Conservation (phyloP, 1,139 yeast species). For the Blastobotrys aristatus region DNA sequence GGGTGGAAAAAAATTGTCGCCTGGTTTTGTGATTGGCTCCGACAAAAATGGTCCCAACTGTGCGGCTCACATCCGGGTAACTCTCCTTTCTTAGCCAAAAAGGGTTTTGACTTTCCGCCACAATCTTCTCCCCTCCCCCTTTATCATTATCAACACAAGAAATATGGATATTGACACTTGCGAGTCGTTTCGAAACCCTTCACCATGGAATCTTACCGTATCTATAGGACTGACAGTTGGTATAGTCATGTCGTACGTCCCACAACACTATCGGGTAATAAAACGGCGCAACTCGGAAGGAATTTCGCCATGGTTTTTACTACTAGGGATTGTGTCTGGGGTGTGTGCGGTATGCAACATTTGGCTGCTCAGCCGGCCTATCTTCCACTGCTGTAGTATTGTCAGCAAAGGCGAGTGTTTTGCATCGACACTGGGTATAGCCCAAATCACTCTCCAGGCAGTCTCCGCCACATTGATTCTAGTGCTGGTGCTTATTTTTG, state of each 20-base stretch:
- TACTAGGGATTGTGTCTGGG: slow-evolving; percentile 71
- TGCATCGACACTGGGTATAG: slow-evolving; percentile 61
- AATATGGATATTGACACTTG: slow-evolving; percentile 10
- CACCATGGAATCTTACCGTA: slow-evolving; percentile 41
- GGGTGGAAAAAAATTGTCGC: slow-evolving; percentile 2
- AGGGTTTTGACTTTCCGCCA: no score
- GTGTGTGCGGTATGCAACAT: slow-evolving; percentile 66
- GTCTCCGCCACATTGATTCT: slow-evolving; percentile 55
- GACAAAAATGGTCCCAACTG: slow-evolving; percentile 1
- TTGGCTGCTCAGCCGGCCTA: slow-evolving; percentile 46
- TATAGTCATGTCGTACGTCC: slow-evolving; percentile 67
- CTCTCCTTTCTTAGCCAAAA: no score
- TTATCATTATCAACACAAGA: no score
- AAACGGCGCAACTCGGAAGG: slow-evolving; percentile 69
- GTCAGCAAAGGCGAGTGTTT: slow-evolving; percentile 51
- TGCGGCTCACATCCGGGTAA: not conserved
- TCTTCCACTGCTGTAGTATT: slow-evolving; percentile 36
- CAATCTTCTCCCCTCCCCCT: no score
- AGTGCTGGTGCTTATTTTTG: slow-evolving; percentile 21
- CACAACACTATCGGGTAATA: slow-evolving; percentile 65
- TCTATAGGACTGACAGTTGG: slow-evolving; percentile 58
- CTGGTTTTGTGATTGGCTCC: not conserved
- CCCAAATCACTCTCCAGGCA: slow-evolving; percentile 68
- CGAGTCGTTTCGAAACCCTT: slow-evolving; percentile 20
- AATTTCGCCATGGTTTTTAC: slow-evolving; percentile 63